Base-by-base conservation (phyloP, 169 alveolate genomes). In the Cryptosporidium ryanae region DNA sequence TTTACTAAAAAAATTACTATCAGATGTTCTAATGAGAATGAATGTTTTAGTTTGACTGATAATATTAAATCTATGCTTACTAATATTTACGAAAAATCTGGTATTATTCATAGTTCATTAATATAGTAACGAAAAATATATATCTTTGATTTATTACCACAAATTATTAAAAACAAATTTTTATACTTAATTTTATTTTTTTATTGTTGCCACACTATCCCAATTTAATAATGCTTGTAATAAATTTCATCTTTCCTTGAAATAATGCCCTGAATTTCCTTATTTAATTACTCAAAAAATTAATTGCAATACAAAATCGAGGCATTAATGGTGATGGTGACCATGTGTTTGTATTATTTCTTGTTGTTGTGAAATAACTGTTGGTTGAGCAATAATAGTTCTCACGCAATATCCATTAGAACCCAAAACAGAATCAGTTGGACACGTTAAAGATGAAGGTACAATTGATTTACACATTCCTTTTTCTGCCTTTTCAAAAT, bases 381-480 rank as follows among this genome's bases (percentile, higher is more conserved):
- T 55, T 70, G 84, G 68, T 23, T 70, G 61, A 10, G 59, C 68
- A 70, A 55, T 64, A 54, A 70, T 21, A 21, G 29, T 70, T 70
- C 66, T 70, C 18, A 70, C 15, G 18, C 84, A 70, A 6, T 17
- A n/a, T 29, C 84, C 84, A 54, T 55, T 70, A 18, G 65, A 29
- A 27, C 23, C 55, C 13, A 70, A 31, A 27, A 34, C 55, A 31
- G 84, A 49, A 49, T 66, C 84, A 70, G 84, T 4, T 29, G 84
- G 84, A 21, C 84, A 70, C n/a, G 50, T 70, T 64, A 70, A 21
- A 2, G 84, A 23, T 27, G 84, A 50, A 18, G 84, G 84, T 15
- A 54, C 50, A 31, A 70, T 52, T 25, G 84, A 70, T 70, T 70
- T 50, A 70, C 84, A 70, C 38, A 54, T 25, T 21, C 84, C 84